Conservation (phyloP, 192 early-diverging fungal genomes). For the Chytriomyces confervae region DNA sequence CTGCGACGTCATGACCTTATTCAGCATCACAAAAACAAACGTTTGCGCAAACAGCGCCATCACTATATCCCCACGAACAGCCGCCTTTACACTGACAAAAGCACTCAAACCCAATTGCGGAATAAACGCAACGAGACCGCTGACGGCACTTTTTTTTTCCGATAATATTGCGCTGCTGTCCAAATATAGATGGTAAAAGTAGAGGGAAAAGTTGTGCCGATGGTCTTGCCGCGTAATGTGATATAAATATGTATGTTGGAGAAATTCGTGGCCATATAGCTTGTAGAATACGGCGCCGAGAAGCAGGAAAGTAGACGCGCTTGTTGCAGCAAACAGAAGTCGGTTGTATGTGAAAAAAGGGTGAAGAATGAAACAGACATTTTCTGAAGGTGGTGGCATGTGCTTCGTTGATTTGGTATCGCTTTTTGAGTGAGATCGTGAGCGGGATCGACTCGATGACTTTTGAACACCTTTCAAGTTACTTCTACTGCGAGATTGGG, state of each 20-base stretch:
- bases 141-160: conserved; percentile 49
- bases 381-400: too few species aligned
- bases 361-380: not conserved
- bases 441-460: too few species aligned
- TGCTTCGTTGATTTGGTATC: too few species aligned
- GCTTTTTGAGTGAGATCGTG: too few species aligned
- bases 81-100: conserved; percentile 62
- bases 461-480: too few species aligned
- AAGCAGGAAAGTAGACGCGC: conserved; percentile 45
- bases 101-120: conserved; percentile 79
- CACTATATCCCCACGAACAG: conserved; percentile 77
- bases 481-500: too few species aligned
- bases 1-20: conserved; percentile 97
- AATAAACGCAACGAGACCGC: conserved; percentile 73
- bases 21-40: conserved; percentile 93
- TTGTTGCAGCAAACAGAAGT: conserved; percentile 51
- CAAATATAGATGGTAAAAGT: conserved; percentile 96
- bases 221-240: conserved; percentile 96
- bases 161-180: conserved; percentile 38
- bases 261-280: conserved; percentile 81
- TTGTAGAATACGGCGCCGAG: conserved; percentile 44
- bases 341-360: conserved; percentile 36
- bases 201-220: conserved; percentile 97
- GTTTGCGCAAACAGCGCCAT: conserved; percentile 93
- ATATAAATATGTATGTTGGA: conserved; percentile 92